Evolutionary conservation across 2,329 filamentous ascomycete genomes (phyloP), one percentile per base, ranked within the genome.

Genomic region (Exutisphaerella laricina): DNA sequence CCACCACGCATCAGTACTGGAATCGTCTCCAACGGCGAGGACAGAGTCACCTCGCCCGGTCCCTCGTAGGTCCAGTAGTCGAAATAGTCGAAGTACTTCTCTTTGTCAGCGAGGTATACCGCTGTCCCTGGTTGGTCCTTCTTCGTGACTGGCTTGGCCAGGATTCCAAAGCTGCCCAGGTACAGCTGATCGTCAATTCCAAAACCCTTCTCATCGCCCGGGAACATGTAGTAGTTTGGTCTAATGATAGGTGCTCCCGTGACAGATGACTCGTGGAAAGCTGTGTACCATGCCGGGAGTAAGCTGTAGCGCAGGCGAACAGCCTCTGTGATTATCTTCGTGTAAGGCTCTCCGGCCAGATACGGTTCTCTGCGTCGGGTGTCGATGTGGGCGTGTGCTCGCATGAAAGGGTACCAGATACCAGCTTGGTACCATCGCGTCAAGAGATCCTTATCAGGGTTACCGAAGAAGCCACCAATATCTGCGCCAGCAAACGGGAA

Each of bases 331-430:
- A 95, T 86, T 63, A 96, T 94, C 39, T 77, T 75, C 3, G 81
- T 86, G 67, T 95, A 88, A 1, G 89, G 88, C 48, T 92, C 85
- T 8, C 85, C 84, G 8, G 82, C 74, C 45, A 97, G 73, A 62
- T 97, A 98, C 3, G 92, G 92, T 69, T 98, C 92, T 39, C 92
- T 84, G 18, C 92, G 84, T 33, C 92, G 87, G 28, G 92, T 85
- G 61, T 98, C 92, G 48, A 97, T 97, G 66, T 98, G 92, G 5
- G 92, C 92, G 63, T 98, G 92, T 1, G 81, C 92, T 49, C 92
- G 86, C 84, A 97, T 94, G 73, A 97, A 98, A 5, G 92, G 92
- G 65, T 97, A 97, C 73, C 94, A 98, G 43, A 87, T 86, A 49
- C 92, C 92, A 23, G 89, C 81, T 67, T 98, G 92, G 68, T 95